These are phyloP conservation scores for Brettanomyces nanus DNA, from an alignment of 805 yeast genomes.

Conservation along the genomic window DNA sequence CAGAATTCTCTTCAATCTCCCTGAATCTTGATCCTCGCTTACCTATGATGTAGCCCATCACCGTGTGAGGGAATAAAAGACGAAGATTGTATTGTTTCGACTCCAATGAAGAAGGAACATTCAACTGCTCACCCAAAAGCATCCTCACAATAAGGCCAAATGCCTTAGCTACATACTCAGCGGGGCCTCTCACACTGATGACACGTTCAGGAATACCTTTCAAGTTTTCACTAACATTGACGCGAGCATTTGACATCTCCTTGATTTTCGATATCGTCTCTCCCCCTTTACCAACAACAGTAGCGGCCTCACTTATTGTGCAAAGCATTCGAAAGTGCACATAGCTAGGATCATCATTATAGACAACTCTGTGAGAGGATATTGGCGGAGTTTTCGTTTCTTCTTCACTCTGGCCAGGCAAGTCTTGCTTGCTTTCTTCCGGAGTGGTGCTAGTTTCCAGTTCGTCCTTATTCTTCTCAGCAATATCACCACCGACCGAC, in stretches of 20 bases:
- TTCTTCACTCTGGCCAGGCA: not conserved
- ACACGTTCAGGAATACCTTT: conserved; percentile 69
- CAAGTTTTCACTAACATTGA: conserved; percentile 66
- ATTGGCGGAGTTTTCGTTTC: not conserved
- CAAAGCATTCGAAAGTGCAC: conserved; percentile 70
- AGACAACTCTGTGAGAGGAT: conserved; percentile 14
- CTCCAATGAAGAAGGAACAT: conserved; percentile 47
- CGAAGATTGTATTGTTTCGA: conserved; percentile 50
- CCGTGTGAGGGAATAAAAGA: conserved; percentile 65
- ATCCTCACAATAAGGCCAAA: conserved; percentile 67
- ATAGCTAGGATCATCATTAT: conserved; percentile 46
- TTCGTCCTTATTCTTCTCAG: not conserved
- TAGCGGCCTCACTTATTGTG: conserved; percentile 65
- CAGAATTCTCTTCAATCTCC: conserved; percentile 76
- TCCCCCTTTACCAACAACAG: conserved; percentile 76
- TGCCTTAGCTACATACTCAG: conserved; percentile 75
- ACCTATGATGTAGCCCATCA: conserved; percentile 78
- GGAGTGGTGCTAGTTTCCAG: not conserved
- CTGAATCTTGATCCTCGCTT: conserved; percentile 64
- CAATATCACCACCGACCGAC: not conserved
- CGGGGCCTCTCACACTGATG: conserved; percentile 62
- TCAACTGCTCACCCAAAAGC: conserved; percentile 58
- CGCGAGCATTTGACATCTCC: conserved; percentile 52
- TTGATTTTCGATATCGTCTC: conserved; percentile 59
- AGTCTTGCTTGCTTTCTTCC: not conserved